Conservation (phyloP, 352 stramenopile species). For the Aphanomyces cochlioides region DNA sequence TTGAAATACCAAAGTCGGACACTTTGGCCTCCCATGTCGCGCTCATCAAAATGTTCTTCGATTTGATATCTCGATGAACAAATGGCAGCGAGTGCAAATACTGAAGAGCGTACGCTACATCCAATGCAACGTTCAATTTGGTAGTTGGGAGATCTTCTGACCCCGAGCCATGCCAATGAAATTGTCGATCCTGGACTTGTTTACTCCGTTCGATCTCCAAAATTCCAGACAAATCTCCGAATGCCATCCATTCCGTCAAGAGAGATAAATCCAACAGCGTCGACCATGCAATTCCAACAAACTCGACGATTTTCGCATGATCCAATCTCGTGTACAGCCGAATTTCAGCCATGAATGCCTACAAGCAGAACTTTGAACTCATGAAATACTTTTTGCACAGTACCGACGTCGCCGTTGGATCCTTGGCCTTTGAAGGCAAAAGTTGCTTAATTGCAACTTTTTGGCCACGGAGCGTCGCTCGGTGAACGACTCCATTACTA, state of each 20-base stretch:
- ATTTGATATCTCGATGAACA: slow-evolving; percentile 30
- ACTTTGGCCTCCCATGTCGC: slow-evolving; percentile 21
- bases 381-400: neutral
- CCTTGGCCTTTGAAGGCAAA: slow-evolving; percentile 6
- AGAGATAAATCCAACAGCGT: slow-evolving; percentile 15
- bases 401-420: neutral
- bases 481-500: slow-evolving; percentile 5
- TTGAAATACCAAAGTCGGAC: slow-evolving; percentile 30
- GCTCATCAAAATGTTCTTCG: slow-evolving; percentile 30
- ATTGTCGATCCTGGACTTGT: neutral
- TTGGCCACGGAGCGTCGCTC: neutral
- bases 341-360: slow-evolving; percentile 18
- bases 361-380: neutral
- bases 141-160: neutral
- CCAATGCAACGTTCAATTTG: slow-evolving; percentile 13
- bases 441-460: slow-evolving; percentile 11
- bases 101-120: slow-evolving; percentile 15
- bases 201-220: slow-evolving; percentile 6
- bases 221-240: slow-evolving; percentile 20
- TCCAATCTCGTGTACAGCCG: neutral
- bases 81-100: slow-evolving; percentile 27
- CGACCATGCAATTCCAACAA: slow-evolving; percentile 30
- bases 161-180: neutral
- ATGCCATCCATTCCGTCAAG: slow-evolving; percentile 22
- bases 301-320: slow-evolving; percentile 17